Conservation (phyloP, 331 rosid species). For the Spiraea crenata region DNA sequence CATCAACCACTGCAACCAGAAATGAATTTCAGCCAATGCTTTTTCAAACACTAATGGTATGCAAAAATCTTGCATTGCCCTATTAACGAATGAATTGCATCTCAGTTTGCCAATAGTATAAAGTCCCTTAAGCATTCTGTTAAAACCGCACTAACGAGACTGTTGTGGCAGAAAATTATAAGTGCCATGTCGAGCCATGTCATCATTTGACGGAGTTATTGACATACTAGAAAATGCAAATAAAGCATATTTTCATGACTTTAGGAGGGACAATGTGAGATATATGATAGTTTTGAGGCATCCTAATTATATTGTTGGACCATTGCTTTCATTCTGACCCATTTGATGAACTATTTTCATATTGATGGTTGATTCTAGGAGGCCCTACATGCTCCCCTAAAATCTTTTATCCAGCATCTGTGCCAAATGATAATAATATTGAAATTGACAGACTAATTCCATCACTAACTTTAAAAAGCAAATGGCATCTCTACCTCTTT, state of each 20-base stretch:
- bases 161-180: no score
- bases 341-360: conserved; percentile 6
- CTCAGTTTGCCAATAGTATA: no score
- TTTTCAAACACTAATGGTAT: not conserved
- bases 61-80: no score
- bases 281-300: not conserved
- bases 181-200: no score
- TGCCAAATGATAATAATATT: not conserved
- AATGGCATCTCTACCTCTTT: not conserved
- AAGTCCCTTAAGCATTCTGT: no score
- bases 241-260: no score
- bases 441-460: not conserved
- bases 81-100: no score
- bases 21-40: not conserved
- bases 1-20: conserved; percentile 61
- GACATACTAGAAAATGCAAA: no score
- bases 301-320: not conserved
- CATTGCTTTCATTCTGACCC: not conserved
- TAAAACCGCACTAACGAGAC: no score
- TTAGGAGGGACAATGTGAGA: no score
- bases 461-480: not conserved
- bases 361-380: not conserved
- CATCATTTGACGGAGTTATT: no score
- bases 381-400: conserved; percentile 3
- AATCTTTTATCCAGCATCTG: not conserved